These are phyloP conservation scores for Extremus antarcticus DNA, from an alignment of 495 filamentous ascomycete genomes.

Conservation along the genomic window DNA sequence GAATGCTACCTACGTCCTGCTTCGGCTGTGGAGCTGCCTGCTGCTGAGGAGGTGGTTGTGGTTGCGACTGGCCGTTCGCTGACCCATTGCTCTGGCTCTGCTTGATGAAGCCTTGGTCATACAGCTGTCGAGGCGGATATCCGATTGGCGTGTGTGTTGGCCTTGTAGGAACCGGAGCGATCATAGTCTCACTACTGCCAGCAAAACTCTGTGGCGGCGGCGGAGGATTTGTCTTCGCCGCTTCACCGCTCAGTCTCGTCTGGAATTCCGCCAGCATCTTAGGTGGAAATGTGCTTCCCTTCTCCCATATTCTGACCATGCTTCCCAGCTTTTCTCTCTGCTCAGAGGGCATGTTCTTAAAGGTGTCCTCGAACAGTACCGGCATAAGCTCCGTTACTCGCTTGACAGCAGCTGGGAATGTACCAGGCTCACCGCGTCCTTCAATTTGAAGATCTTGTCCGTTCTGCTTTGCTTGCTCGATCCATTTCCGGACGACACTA, in stretches of 20 bases:
- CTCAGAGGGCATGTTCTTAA: constrained; percentile 76
- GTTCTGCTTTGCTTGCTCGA: constrained; percentile 81
- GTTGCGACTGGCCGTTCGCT: background rate
- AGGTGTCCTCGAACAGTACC: constrained; percentile 88
- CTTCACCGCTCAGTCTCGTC: constrained; percentile 41
- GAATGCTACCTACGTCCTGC: constrained; percentile 22
- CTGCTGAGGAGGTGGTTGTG: constrained; percentile 5
- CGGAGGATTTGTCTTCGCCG: constrained; percentile 6
- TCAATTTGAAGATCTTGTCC: constrained; percentile 53
- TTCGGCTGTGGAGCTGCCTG: constrained; percentile 6
- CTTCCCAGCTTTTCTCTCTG: constrained; percentile 99
- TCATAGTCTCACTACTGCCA: constrained; percentile 11
- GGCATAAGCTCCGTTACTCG: constrained; percentile 92
- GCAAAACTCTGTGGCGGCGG: background rate
- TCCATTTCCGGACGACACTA: constrained; percentile 97
- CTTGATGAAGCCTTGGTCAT: constrained; percentile 15
- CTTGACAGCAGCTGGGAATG: constrained; percentile 88
- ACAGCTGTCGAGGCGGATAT: constrained; percentile 15
- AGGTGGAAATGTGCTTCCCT: constrained; percentile 78
- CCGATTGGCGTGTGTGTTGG: constrained; percentile 11
- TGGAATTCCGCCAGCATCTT: constrained; percentile 77
- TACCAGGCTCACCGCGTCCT: constrained; percentile 68
- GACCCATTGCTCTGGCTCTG: background rate
- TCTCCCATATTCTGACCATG: constrained; percentile 96
- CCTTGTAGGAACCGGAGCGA: constrained; percentile 8